Percentiles rank a stretch among this genome's conserved stretches.
phyloP scores from a whole-genome alignment of 129 eudicot genomes.

The Helichrysum umbraculigerum region DNA sequence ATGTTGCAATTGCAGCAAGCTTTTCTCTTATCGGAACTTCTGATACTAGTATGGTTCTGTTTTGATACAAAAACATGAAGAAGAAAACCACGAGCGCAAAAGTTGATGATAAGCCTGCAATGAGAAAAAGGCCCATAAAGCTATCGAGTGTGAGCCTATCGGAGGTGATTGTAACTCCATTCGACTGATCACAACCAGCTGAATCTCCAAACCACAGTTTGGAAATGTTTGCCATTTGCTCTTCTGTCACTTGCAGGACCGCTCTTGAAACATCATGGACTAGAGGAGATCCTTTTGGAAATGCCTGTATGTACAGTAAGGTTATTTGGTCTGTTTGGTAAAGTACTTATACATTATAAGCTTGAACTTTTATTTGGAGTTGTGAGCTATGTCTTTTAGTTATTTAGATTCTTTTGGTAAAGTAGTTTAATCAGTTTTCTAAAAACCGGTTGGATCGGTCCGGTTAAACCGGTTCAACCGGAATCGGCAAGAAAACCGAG shows the following conservation, averaged over 20 bases:
- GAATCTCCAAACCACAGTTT: constrained; percentile 39
- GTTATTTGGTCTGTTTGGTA: not conserved
- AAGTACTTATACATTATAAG: not conserved
- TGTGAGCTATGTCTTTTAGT: too few relatives aligned
- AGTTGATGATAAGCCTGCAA: constrained; percentile 51
- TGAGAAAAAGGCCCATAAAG: constrained; percentile 55
- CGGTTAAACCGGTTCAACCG: too few relatives aligned
- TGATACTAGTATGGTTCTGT: constrained; percentile 38
- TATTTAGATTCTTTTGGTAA: too few relatives aligned
- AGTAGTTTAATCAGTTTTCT: too few relatives aligned
- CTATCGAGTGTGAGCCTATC: constrained; percentile 55
- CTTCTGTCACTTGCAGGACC: constrained; percentile 47
- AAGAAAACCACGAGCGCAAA: constrained; percentile 43
- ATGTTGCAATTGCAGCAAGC: constrained; percentile 34
- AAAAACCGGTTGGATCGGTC: too few relatives aligned
- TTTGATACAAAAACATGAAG: constrained; percentile 39
- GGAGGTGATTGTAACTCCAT: constrained; percentile 28
- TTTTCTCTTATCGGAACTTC: constrained; percentile 32
- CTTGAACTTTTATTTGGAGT: not conserved
- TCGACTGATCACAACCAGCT: constrained; percentile 26
- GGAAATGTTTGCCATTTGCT: constrained; percentile 26
- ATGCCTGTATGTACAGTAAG: constrained; percentile 32
- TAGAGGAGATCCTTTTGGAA: constrained; percentile 58
- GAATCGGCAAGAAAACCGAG: too few relatives aligned
- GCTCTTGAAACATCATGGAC: constrained; percentile 51